Conservation (phyloP, 345 rosid genomes). For the Gossypium sturtianum region DNA sequence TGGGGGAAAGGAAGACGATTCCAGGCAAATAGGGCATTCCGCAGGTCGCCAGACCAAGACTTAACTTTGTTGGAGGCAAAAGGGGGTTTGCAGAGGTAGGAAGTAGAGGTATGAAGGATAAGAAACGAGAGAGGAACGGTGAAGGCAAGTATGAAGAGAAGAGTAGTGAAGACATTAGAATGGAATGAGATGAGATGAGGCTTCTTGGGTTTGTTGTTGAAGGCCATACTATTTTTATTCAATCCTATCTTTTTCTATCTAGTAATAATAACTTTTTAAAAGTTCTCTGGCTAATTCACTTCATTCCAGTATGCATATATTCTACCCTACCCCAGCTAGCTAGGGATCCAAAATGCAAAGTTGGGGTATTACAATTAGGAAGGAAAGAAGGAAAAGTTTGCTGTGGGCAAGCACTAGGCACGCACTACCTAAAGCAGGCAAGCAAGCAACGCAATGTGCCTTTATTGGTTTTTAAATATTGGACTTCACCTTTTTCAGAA, state of each 20-base stretch:
- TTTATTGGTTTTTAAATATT: background rate
- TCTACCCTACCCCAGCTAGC: background rate
- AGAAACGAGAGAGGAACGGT: constrained; percentile 76
- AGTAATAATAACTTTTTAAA: no score
- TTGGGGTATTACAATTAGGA: background rate
- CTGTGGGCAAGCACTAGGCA: background rate
- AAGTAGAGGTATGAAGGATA: constrained; percentile 53
- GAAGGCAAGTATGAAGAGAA: constrained; percentile 77
- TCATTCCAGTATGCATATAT: background rate
- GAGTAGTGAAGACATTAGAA: constrained; percentile 45
- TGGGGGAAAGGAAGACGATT: constrained; percentile 48
- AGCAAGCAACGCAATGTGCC: background rate
- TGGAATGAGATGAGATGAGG: constrained; percentile 17
- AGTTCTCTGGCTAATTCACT: no score
- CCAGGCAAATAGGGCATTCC: constrained; percentile 55
- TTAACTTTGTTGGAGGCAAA: constrained; percentile 2
- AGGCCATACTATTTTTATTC: constrained; percentile 30
- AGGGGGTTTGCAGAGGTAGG: constrained; percentile 33
- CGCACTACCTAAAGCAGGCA: background rate
- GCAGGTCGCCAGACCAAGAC: constrained; percentile 78
- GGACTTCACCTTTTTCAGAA: background rate
- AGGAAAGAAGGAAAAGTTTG: background rate
- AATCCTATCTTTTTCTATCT: background rate
- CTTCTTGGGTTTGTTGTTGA: constrained; percentile 52
- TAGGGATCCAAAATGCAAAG: no score